A percentile compares a stretch with the other conserved stretches of the same genome.
These are phyloP conservation scores for Picochlorum sp. DNA, from an alignment of 139 green algal genomes.

Conservation along the genomic window DNA sequence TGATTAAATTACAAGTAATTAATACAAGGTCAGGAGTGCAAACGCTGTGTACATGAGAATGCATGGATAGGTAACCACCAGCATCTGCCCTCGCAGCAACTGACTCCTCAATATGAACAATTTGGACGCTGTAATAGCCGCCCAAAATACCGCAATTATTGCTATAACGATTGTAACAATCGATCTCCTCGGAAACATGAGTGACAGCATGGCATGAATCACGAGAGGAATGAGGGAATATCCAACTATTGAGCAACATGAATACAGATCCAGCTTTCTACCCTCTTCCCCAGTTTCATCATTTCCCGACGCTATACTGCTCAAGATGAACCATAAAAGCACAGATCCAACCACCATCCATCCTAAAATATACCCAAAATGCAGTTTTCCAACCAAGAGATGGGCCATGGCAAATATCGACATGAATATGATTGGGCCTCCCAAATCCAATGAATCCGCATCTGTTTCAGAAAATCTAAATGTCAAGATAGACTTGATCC, in stretches of 20 bases:
- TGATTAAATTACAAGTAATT: conserved; percentile 2
- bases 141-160: conserved; percentile 59
- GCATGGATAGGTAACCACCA: conserved; percentile 72
- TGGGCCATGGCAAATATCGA: conserved; percentile 64
- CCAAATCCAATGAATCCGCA: conserved; percentile 79
- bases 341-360: conserved; percentile 76
- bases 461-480: conserved; percentile 43
- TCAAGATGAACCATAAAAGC: conserved; percentile 61
- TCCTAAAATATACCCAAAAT: conserved; percentile 91
- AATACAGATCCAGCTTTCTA: conserved; percentile 72
- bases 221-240: conserved; percentile 84
- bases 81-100: conserved; percentile 48
- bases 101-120: conserved; percentile 56
- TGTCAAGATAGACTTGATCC: conserved; percentile 59
- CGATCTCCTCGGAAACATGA: conserved; percentile 58
- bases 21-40: conserved; percentile 77
- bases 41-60: conserved; percentile 72
- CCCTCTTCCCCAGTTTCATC: conserved; percentile 20
- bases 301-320: conserved; percentile 27
- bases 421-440: conserved; percentile 78
- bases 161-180: conserved; percentile 23
- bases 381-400: conserved; percentile 86
- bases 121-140: conserved; percentile 42
- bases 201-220: conserved; percentile 42
- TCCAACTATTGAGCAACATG: conserved; percentile 75